phyloP scores from a whole-genome alignment of 2,329 filamentous ascomycete genomes.

The Colletotrichum karsti region DNA sequence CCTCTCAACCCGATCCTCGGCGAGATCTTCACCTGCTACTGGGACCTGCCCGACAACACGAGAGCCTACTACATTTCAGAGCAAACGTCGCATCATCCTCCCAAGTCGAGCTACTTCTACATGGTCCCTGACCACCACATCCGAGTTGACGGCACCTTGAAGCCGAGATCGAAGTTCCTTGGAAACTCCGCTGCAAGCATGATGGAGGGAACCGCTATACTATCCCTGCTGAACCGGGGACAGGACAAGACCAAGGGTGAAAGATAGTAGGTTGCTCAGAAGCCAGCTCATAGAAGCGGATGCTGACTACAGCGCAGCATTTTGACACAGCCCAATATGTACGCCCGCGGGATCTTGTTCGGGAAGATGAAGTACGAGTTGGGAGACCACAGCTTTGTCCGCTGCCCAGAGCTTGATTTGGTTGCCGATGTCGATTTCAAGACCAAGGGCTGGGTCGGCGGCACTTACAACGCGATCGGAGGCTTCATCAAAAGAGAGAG shows the following conservation, averaged over 20 bases:
- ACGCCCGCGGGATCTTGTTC: constrained; percentile 94
- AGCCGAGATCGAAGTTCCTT: constrained; percentile 92
- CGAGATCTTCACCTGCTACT: constrained; percentile 94
- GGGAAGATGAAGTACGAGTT: constrained; percentile 99
- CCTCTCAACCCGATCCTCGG: constrained; percentile 96
- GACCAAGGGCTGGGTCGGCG: constrained; percentile 96
- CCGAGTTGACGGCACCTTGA: constrained; percentile 93
- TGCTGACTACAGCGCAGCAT: constrained; percentile 64
- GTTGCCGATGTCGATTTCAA: constrained; percentile 97
- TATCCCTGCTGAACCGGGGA: constrained; percentile 83
- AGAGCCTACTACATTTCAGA: constrained; percentile 96
- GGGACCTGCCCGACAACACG: constrained; percentile 87
- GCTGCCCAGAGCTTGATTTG: constrained; percentile 87
- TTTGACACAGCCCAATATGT: constrained; percentile 98
- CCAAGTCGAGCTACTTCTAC: constrained; percentile 99
- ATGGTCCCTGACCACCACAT: constrained; percentile 95
- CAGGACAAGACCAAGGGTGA: constrained; percentile 73
- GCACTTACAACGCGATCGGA: constrained; percentile 95
- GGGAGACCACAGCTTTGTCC: constrained; percentile 92
- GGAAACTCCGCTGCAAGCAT: constrained; percentile 97
- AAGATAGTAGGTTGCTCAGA: constrained; percentile 76
- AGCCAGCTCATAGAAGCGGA: neutral
- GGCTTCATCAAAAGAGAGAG: constrained; percentile 89
- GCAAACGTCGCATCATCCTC: constrained; percentile 97
- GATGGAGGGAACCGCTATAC: constrained; percentile 95